These are phyloP conservation scores for Leccinum boreale DNA, from an alignment of 768 basidiomycete genomes.

Conservation along the genomic window DNA sequence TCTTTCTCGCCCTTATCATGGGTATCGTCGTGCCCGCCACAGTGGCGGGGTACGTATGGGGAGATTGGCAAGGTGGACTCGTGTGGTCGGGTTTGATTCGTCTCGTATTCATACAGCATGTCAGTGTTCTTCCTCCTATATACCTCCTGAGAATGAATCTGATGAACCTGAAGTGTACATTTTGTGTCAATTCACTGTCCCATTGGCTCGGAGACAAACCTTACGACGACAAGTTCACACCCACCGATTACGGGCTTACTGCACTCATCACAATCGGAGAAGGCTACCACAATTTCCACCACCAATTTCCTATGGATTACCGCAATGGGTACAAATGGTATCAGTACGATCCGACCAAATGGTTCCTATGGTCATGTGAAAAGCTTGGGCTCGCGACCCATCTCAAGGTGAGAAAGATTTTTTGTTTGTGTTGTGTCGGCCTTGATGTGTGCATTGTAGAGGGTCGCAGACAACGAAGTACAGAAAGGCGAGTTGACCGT, in stretches of 20 bases:
- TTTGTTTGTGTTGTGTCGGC: no score
- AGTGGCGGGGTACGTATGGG: constrained; percentile 20
- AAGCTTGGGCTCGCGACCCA: no score
- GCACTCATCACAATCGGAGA: constrained; percentile 90
- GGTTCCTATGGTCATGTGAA: no score
- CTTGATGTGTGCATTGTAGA: no score
- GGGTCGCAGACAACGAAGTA: no score
- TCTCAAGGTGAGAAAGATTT: no score
- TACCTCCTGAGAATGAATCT: not conserved
- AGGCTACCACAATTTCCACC: constrained; percentile 97
- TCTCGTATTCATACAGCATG: constrained; percentile 80
- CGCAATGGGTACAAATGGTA: no score
- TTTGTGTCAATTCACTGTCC: constrained; percentile 91
- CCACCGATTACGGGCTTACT: constrained; percentile 80
- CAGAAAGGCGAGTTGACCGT: no score
- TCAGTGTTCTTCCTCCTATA: constrained; percentile 35
- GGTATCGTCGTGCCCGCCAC: constrained; percentile 67
- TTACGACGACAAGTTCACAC: constrained; percentile 92
- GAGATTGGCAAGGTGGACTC: constrained; percentile 25
- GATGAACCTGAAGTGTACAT: constrained; percentile 61
- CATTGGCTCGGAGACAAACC: constrained; percentile 41
- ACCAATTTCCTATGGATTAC: constrained; percentile 79
- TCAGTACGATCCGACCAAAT: no score
- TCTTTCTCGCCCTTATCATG: constrained; percentile 61
- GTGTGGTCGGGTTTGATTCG: constrained; percentile 42